phyloP scores from a whole-genome alignment of 495 filamentous ascomycete genomes.

The Massariosphaeria phaeospora region DNA sequence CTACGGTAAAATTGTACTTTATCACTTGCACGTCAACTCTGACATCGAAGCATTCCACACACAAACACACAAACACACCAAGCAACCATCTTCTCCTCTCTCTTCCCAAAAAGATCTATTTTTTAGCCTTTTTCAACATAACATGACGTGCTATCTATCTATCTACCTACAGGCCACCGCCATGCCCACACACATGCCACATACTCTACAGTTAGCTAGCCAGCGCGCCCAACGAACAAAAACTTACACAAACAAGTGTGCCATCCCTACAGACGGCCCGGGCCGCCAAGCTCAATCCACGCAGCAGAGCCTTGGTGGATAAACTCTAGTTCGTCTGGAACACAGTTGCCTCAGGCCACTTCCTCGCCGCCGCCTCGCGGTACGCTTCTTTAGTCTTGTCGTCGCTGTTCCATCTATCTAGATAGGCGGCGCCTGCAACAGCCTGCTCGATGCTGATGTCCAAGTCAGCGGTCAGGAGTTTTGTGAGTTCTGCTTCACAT shows the following conservation, averaged over 20 bases:
- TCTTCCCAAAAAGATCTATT: no score
- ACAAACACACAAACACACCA: no score
- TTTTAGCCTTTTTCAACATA: no score
- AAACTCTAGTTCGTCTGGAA: constrained; percentile 41
- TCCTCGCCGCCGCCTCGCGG: constrained; percentile 56
- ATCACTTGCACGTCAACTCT: no score
- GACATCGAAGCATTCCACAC: no score
- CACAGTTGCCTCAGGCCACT: constrained; percentile 66
- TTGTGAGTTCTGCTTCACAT: constrained; percentile 56
- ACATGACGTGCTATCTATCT: no score
- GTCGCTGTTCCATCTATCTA: constrained; percentile 58
- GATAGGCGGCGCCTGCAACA: constrained; percentile 51
- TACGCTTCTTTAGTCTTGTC: constrained; percentile 51
- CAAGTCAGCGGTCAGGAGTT: constrained; percentile 52
- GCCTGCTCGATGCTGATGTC: constrained; percentile 58
- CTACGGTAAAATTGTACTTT: no score
- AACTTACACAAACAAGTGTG: no score
- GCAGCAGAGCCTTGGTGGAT: background rate
- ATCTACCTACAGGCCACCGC: no score
- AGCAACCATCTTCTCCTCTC: no score
- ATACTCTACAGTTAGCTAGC: background rate
- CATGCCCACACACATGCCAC: no score
- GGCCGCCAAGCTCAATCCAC: background rate
- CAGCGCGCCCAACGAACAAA: background rate
- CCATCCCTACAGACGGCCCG: no score